Evolutionary conservation across 2,329 filamentous ascomycete genomes (phyloP).

Genomic region (Hypoxylon sp.): DNA sequence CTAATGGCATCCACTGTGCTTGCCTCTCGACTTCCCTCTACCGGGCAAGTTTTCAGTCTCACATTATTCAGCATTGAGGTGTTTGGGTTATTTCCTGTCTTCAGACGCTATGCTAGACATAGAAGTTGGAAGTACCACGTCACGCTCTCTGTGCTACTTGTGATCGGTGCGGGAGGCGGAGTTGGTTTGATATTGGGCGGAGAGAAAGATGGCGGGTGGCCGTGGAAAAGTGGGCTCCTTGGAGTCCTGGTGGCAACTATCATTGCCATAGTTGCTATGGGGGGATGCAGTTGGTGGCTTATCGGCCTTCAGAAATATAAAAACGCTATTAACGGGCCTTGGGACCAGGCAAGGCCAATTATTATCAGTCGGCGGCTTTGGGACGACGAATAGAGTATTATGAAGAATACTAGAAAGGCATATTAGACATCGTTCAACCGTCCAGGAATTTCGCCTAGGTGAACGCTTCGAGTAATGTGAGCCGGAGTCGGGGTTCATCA

Average conservation of each 20-base stretch:
- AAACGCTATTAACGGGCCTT: constrained; percentile 97
- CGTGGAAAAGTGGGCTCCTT: constrained; percentile 72
- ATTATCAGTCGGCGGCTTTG: constrained; percentile 78
- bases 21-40: constrained; percentile 88
- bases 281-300: constrained; percentile 97
- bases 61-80: constrained; percentile 98
- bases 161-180: constrained; percentile 84
- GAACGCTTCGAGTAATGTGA: neutral
- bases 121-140: constrained; percentile 87
- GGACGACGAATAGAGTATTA: constrained; percentile 59
- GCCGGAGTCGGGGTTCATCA: neutral
- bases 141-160: constrained; percentile 79
- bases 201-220: constrained; percentile 59
- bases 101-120: constrained; percentile 87
- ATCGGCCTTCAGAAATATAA: constrained; percentile 98
- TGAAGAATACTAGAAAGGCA: constrained; percentile 1
- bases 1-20: constrained; percentile 97
- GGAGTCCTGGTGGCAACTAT: constrained; percentile 84
- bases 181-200: constrained; percentile 75
- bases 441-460: neutral
- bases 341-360: constrained; percentile 94
- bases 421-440: neutral
- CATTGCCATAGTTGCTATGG: constrained; percentile 84
- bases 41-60: constrained; percentile 93
- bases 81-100: constrained; percentile 97